Evolutionary conservation across 108 stramenopile species (phyloP).

Genomic region (Poteriospumella lacustris): DNA sequence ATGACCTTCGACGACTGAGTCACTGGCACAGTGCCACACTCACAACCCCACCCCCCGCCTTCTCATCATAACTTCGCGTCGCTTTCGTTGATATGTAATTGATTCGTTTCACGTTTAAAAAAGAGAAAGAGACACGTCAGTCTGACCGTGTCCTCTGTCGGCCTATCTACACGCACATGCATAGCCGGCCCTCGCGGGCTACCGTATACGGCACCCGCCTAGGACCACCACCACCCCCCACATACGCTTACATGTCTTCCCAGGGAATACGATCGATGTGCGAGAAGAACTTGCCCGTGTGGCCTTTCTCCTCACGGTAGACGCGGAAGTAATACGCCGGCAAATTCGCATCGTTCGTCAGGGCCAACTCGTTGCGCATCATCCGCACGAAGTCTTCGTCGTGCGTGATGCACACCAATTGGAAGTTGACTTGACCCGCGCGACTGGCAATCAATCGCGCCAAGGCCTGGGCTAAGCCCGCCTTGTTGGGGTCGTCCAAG

Average conservation of each 20-base stretch:
- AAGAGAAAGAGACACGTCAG: no score
- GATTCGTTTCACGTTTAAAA: no score
- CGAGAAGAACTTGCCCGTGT: constrained; percentile 17
- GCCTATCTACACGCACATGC: no score
- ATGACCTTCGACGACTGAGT: neutral
- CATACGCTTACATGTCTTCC: constrained; percentile 21
- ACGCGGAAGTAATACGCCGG: constrained; percentile 91
- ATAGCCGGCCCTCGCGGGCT: no score
- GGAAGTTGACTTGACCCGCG: constrained; percentile 83
- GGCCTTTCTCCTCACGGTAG: constrained; percentile 63
- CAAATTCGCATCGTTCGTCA: constrained; percentile 73
- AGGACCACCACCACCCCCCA: neutral
- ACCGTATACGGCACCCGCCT: no score
- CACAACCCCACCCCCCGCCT: no score
- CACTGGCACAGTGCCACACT: no score
- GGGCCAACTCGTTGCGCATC: constrained; percentile 80
- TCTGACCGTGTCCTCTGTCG: no score
- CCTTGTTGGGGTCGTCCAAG: constrained; percentile 84
- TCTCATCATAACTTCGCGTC: no score
- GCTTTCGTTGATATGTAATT: no score
- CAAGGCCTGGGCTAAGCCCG: constrained; percentile 83
- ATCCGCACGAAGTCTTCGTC: constrained; percentile 94
- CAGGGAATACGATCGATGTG: constrained; percentile 29
- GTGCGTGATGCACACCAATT: constrained; percentile 94
- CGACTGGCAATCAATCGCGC: constrained; percentile 84